These are phyloP conservation scores for Desmodesmus armatus DNA, from an alignment of 139 green algal genomes.

Conservation along the genomic window DNA sequence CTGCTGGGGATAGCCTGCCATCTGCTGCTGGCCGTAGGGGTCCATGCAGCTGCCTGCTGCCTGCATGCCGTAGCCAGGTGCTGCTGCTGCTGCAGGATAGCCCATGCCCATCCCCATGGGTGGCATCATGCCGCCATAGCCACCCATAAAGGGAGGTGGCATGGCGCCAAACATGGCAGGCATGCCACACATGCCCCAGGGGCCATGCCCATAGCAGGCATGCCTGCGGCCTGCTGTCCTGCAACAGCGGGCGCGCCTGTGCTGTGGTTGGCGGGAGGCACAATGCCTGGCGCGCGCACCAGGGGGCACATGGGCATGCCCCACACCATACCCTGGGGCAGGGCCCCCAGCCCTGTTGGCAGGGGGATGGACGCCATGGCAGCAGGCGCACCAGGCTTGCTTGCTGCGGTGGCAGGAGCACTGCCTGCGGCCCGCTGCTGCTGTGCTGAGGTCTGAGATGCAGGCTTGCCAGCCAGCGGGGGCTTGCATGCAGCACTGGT, in stretches of 20 bases:
- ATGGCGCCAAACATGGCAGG: neutral
- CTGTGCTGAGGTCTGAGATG: conserved; percentile 17
- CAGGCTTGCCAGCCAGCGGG: conserved; percentile 4
- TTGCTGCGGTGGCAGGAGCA: neutral
- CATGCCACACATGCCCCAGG: conserved; percentile 27
- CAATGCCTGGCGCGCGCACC: conserved; percentile 41
- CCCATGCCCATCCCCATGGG: neutral
- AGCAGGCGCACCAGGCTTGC: neutral
- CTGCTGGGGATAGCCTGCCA: neutral
- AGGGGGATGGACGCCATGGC: conserved; percentile 18
- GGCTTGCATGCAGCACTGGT: conserved; percentile 22
- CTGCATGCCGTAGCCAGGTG: neutral
- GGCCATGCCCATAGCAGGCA: conserved; percentile 13
- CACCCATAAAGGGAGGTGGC: neutral
- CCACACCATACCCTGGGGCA: conserved; percentile 46
- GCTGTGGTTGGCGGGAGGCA: neutral
- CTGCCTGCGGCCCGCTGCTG: neutral
- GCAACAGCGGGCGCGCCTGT: neutral
- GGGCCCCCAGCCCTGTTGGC: conserved; percentile 15
- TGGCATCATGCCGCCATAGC: neutral
- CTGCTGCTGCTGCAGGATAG: neutral
- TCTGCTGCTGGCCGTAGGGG: neutral
- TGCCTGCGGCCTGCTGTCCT: neutral
- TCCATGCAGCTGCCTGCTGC: neutral
- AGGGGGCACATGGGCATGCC: conserved; percentile 49